Conservation (phyloP, 257 asterid species). For the Vinca minor region DNA sequence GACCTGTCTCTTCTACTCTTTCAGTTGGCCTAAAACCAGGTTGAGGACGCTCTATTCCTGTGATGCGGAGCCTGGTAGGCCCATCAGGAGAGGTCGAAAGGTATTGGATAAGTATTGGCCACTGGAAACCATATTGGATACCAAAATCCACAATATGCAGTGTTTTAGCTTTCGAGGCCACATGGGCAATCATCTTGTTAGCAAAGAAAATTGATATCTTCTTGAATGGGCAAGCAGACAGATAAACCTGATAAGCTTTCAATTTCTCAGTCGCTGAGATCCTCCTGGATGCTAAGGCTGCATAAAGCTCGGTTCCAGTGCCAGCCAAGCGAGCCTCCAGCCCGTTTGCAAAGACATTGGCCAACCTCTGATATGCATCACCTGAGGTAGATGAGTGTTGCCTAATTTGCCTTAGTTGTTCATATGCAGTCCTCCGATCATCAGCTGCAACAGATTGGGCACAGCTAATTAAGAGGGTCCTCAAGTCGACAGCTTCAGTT, state of each 20-base stretch:
- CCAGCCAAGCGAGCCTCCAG: constrained; percentile 83
- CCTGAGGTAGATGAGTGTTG: constrained; percentile 62
- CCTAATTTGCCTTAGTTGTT: constrained; percentile 62
- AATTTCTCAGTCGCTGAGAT: constrained; percentile 66
- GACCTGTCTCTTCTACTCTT: constrained; percentile 67
- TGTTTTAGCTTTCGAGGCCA: constrained; percentile 40
- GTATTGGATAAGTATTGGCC: constrained; percentile 72
- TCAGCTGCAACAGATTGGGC: constrained; percentile 77
- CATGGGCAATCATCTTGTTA: constrained; percentile 41
- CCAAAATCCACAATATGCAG: constrained; percentile 83
- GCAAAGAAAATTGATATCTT: constrained; percentile 53
- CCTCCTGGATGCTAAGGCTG: constrained; percentile 46
- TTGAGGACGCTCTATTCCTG: constrained; percentile 76
- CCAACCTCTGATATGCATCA: constrained; percentile 72
- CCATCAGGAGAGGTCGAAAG: constrained; percentile 54
- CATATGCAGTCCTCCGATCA: constrained; percentile 60
- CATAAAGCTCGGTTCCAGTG: constrained; percentile 62
- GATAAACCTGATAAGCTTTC: constrained; percentile 71
- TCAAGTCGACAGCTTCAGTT: constrained; percentile 59
- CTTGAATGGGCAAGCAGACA: constrained; percentile 72
- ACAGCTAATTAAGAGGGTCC: constrained; percentile 65
- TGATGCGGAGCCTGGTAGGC: constrained; percentile 69
- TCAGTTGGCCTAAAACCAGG: constrained; percentile 85
- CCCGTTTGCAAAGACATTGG: constrained; percentile 56
- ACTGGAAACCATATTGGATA: constrained; percentile 73